Evolutionary conservation across 805 yeast genomes (phyloP).

Genomic region (Millerago galiae): DNA sequence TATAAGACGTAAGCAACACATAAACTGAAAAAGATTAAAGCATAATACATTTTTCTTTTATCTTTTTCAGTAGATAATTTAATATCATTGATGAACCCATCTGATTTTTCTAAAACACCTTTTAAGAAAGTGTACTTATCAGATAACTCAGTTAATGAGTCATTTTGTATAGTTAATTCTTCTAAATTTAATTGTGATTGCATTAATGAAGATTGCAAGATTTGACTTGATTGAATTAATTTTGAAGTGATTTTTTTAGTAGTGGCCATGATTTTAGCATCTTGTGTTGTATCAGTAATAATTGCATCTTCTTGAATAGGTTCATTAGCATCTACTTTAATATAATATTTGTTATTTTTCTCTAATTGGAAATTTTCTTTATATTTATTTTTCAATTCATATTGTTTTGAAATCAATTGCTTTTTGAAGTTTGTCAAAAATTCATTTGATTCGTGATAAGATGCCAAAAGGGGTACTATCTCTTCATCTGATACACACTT

Average conservation of each 20-base stretch:
- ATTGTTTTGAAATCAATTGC: slow-evolving; percentile 15
- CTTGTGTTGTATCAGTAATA: slow-evolving; percentile 9
- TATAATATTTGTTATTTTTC: slow-evolving; percentile 7
- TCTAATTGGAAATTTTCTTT: slow-evolving; percentile 4
- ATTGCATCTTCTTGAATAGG: not conserved
- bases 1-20: slow-evolving; percentile 19
- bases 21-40: slow-evolving; percentile 16
- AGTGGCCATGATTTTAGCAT: slow-evolving; percentile 20
- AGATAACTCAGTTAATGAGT: slow-evolving; percentile 13
- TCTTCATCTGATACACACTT: not conserved
- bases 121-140: slow-evolving; percentile 17
- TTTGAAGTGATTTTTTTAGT: slow-evolving; percentile 22
- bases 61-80: slow-evolving; percentile 19
- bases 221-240: slow-evolving; percentile 19
- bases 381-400: slow-evolving; percentile 7
- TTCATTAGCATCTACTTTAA: not conserved
- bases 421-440: slow-evolving; percentile 13
- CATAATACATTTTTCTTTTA: slow-evolving; percentile 18
- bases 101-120: slow-evolving; percentile 17
- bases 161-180: slow-evolving; percentile 20
- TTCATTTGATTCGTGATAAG: slow-evolving; percentile 11
- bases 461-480: not conserved
- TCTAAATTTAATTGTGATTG: slow-evolving; percentile 23
- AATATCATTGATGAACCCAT: slow-evolving; percentile 21
- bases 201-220: slow-evolving; percentile 20